These are phyloP conservation scores for Oryza meridionalis DNA, from an alignment of 176 grass and related monocot species.

Conservation along the genomic window DNA sequence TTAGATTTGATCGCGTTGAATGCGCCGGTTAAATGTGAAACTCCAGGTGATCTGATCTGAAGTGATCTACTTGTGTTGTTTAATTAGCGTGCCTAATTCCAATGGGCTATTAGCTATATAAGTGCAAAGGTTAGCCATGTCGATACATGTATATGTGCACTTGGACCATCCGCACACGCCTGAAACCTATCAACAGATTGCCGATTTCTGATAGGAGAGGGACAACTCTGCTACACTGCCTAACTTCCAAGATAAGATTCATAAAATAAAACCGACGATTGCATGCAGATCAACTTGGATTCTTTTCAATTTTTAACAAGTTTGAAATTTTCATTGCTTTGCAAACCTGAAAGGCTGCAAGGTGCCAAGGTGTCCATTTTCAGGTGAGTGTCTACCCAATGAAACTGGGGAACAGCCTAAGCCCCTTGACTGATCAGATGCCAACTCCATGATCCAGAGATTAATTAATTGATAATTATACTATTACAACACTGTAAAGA, in stretches of 20 bases:
- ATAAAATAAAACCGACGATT: not conserved
- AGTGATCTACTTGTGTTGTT: not conserved
- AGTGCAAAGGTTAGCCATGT: not conserved
- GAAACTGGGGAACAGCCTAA: constrained; percentile 6
- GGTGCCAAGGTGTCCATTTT: not conserved
- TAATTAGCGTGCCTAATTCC: not conserved
- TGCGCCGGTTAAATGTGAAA: not conserved
- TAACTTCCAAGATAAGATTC: constrained; percentile 5
- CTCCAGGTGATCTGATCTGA: not conserved
- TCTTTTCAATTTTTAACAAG: not conserved
- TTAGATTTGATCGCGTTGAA: not conserved
- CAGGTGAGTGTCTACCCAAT: not conserved
- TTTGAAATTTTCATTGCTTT: not conserved
- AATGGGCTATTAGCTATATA: not conserved
- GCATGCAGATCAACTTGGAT: not conserved
- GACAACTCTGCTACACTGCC: constrained; percentile 15
- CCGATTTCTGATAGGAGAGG: not conserved
- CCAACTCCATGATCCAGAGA: not conserved
- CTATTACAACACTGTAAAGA: not conserved
- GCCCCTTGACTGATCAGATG: not conserved
- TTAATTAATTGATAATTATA: not conserved
- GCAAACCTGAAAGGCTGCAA: not conserved
- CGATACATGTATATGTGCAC: constrained; percentile 2
- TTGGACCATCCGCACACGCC: constrained; percentile 32
- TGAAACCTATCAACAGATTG: constrained; percentile 1